Conservation (phyloP, 176 grass and related monocot genomes). For the Aechmea fasciata region DNA sequence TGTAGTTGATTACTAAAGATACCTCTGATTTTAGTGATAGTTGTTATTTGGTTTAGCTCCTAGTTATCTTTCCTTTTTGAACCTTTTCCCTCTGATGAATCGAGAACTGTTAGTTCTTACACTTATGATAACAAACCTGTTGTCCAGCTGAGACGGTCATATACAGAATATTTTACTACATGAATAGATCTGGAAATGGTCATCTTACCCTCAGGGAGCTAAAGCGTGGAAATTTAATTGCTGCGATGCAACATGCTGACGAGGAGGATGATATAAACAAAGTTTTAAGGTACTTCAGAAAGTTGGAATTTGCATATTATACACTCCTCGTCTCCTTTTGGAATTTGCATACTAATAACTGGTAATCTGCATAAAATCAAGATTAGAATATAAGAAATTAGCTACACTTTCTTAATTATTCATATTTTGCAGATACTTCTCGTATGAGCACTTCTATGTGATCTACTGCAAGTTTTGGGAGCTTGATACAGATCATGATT, state of each 20-base stretch:
- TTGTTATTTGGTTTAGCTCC: neutral
- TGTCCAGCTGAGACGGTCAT: conserved; percentile 86
- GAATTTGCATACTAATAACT: neutral
- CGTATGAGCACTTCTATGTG: conserved; percentile 96
- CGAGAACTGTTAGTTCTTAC: neutral
- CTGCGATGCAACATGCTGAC: conserved; percentile 67
- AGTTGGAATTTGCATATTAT: neutral
- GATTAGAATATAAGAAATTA: too few species aligned
- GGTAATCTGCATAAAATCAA: too few species aligned
- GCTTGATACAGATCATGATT: conserved; percentile 92
- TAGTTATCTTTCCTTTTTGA: neutral
- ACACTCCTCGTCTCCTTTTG: neutral
- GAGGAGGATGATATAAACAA: conserved; percentile 99
- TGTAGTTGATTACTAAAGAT: conserved; percentile 1
- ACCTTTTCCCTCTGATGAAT: neutral
- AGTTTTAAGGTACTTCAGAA: conserved; percentile 59
- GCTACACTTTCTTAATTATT: neutral
- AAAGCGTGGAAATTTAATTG: conserved; percentile 89
- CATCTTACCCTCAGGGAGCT: conserved; percentile 75
- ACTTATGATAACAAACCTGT: neutral
- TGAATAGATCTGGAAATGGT: conserved; percentile 84
- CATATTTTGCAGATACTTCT: conserved; percentile 63
- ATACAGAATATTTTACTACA: conserved; percentile 93
- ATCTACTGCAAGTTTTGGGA: conserved; percentile 99
- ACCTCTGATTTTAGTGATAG: neutral